These are phyloP conservation scores for Nematodospora valgi DNA, from an alignment of 805 yeast species.

Conservation along the genomic window DNA sequence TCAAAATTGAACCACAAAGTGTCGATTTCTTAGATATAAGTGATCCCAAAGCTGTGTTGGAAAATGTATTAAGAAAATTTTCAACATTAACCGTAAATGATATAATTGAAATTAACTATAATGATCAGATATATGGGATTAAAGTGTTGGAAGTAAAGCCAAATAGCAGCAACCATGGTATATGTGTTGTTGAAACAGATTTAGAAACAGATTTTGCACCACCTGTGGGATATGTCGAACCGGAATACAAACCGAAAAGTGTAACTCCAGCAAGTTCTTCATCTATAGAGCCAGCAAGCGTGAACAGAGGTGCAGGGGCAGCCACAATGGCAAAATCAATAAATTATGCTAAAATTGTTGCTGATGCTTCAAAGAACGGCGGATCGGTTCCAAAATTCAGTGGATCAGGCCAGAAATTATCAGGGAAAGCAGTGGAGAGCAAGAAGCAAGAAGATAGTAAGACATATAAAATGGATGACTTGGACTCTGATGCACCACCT, in stretches of 20 bases:
- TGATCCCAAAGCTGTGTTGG: constrained; percentile 95
- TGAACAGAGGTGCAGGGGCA: constrained; percentile 39
- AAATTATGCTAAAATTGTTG: constrained; percentile 58
- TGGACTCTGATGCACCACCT: constrained; percentile 60
- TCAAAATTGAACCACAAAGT: constrained; percentile 92
- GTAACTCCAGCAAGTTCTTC: constrained; percentile 27
- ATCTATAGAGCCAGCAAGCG: constrained; percentile 33
- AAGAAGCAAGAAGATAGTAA: constrained; percentile 10
- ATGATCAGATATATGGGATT: constrained; percentile 72
- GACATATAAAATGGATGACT: constrained; percentile 35
- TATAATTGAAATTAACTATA: constrained; percentile 79
- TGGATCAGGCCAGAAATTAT: constrained; percentile 69
- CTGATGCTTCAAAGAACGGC: no score
- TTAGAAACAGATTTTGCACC: constrained; percentile 97
- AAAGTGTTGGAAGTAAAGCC: constrained; percentile 88
- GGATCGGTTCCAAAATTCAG: constrained; percentile 37
- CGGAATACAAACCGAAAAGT: constrained; percentile 52
- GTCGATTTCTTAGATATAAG: constrained; percentile 89
- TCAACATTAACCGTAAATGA: constrained; percentile 84
- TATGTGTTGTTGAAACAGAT: constrained; percentile 96
- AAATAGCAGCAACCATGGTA: constrained; percentile 56
- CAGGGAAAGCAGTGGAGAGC: constrained; percentile 53
- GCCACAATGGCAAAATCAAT: constrained; percentile 79
- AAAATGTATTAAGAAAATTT: constrained; percentile 85
- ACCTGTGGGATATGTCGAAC: constrained; percentile 97